These are phyloP conservation scores for Kickxella alabastrina DNA, from an alignment of 192 early-diverging fungal species.

Conservation along the genomic window DNA sequence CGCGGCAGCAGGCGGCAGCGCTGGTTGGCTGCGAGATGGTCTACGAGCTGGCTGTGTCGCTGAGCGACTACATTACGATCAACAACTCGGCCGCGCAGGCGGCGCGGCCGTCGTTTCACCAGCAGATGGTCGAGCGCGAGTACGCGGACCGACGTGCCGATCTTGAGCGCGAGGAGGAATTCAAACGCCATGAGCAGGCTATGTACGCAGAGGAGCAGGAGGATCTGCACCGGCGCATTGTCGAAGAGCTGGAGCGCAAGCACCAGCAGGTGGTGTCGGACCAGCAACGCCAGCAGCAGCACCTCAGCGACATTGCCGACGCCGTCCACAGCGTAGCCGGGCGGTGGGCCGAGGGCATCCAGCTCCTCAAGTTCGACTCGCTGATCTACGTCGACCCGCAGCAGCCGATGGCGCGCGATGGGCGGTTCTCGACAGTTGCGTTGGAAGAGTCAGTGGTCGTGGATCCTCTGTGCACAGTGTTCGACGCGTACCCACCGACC, in stretches of 20 bases:
- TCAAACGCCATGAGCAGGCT: conserved; percentile 6
- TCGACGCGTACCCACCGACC: conserved; percentile 46
- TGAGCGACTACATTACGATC: conserved; percentile 59
- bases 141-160: conserved; percentile 17
- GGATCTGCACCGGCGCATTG: conserved; percentile 37
- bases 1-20: conserved; percentile 34
- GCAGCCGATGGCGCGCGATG: conserved; percentile 8
- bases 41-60: conserved; percentile 56
- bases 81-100: conserved; percentile 57
- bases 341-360: conserved; percentile 41
- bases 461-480: conserved; percentile 34
- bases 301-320: conserved; percentile 30
- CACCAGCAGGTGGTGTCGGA: conserved; percentile 36
- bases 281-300: conserved; percentile 21
- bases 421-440: conserved; percentile 33
- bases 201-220: conserved; percentile 24
- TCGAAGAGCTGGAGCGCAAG: conserved; percentile 42
- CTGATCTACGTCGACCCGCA: conserved; percentile 18
- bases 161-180: conserved; percentile 24
- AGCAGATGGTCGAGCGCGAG: conserved; percentile 48
- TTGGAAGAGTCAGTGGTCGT: conserved; percentile 34
- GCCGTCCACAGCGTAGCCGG: conserved; percentile 40
- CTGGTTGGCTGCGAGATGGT: conserved; percentile 64
- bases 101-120: conserved; percentile 38
- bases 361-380: conserved; percentile 29